Evolutionary conservation across 495 filamentous ascomycete genomes (phyloP).

Genomic region (Beverwykella pulmonaria): DNA sequence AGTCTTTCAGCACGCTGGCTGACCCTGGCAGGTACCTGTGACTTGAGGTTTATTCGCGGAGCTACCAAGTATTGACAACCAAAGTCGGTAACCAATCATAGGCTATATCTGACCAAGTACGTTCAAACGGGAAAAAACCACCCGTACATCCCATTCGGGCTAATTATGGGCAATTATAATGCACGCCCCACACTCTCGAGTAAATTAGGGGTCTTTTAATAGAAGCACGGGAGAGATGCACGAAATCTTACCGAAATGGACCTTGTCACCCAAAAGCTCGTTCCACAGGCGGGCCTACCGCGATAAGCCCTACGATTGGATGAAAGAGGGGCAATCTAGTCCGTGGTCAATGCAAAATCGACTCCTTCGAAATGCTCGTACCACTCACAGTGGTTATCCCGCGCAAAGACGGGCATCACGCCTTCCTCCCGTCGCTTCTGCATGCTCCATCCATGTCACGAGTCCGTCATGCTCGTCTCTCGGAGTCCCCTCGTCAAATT

Average conservation of each 20-base stretch:
- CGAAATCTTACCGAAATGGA: conserved; percentile 26
- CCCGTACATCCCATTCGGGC: conserved; percentile 2
- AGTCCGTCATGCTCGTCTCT: conserved; percentile 4
- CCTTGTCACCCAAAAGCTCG: conserved; percentile 10
- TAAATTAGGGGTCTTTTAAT: conserved; percentile 39
- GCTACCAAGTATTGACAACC: conserved; percentile 34
- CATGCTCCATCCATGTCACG: conserved; percentile 28
- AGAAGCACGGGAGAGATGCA: conserved; percentile 33
- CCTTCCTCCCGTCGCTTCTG: conserved; percentile 34
- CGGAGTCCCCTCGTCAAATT: conserved; percentile 1
- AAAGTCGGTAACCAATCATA: conserved; percentile 38
- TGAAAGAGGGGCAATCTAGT: conserved; percentile 26
- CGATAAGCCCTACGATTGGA: conserved; percentile 40
- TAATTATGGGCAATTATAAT: conserved; percentile 37
- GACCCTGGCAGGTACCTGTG: conserved; percentile 24
- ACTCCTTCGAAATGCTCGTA: conserved; percentile 13
- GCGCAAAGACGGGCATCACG: conserved; percentile 25
- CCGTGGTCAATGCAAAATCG: conserved; percentile 35
- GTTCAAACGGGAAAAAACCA: conserved; percentile 5
- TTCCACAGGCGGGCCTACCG: neutral
- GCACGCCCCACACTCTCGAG: neutral
- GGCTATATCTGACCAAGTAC: neutral
- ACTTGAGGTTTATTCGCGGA: conserved; percentile 34
- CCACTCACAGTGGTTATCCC: conserved; percentile 29
- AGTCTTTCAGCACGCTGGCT: conserved; percentile 21